Evolutionary conservation across 352 stramenopile genomes (phyloP), one percentile per base, ranked within the genome.

Genomic region (Globisporangium mamillatum): DNA sequence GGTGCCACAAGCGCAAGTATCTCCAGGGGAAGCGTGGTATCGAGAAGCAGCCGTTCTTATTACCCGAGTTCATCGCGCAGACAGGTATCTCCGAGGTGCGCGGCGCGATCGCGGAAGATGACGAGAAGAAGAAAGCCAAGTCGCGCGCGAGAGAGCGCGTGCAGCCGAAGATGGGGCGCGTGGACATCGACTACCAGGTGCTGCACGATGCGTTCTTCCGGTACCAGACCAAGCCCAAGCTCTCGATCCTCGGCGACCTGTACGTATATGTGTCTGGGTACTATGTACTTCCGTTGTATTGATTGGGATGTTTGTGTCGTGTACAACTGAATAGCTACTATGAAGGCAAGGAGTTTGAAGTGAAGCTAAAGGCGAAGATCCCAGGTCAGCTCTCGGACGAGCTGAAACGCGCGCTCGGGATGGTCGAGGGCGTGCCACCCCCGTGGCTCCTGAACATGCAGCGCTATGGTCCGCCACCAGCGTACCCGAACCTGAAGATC

Each of bases 361-460:
- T 96, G 22, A 91, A 92, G 70, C 83, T 96, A 32, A 96, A 94
- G 56, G 79, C 95, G 16, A 97, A 97, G 66, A 88, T 94, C 36
- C 92, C 93, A 10, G 96, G 97, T 6, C 77, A 92, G 46, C 78
- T 99, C 18, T 97, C 81, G 18, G 84, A 97, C 55, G 84, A 90
- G 24, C 79, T 93, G 9, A 91, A 91, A 66, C 86, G 93, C 73
- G 97, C 97, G 18, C 86, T 99, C 2, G 97, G 95, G 34, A 99
- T 99, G 95, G 76, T 88, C 27, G 88, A 96, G 63, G 88, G 82
- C 5, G 84, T 93, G 34, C 97, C 97, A 32, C 97, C 97, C 34
- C 98, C 97, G 20, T 99, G 97, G 97, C 86, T 99, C 1, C 88
- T 99, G 52, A 99, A 99, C 73, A 98, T 99, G 89, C 98, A 99